These are phyloP conservation scores for Pyrus bretschneideri DNA, from an alignment of 306 rosid genomes.

Conservation along the genomic window DNA sequence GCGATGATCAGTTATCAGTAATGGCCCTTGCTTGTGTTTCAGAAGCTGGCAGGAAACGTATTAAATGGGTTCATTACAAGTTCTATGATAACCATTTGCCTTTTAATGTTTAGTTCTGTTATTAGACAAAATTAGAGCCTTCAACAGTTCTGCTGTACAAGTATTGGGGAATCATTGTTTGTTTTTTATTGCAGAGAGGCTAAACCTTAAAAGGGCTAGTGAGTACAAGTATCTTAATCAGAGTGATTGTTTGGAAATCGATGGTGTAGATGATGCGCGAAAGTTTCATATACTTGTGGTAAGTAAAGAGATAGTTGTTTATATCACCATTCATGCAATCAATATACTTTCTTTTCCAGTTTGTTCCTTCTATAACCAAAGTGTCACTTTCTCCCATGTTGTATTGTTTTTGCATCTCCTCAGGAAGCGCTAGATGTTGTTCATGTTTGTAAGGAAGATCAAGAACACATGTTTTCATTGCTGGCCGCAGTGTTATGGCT, in stretches of 20 bases:
- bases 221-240: conserved; percentile 86
- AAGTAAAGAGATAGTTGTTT: conserved; percentile 27
- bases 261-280: conserved; percentile 60
- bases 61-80: conserved; percentile 3
- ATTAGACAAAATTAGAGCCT: neutral
- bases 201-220: conserved; percentile 61
- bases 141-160: neutral
- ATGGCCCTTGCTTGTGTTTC: conserved; percentile 5
- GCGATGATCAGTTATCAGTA: neutral
- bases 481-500: conserved; percentile 82
- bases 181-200: conserved; percentile 51
- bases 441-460: conserved; percentile 64
- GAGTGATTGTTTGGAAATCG: conserved; percentile 70
- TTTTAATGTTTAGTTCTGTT: neutral
- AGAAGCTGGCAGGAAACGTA: neutral
- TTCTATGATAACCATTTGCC: conserved; percentile 1
- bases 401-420: conserved; percentile 6
- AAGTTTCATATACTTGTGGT: conserved; percentile 63
- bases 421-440: conserved; percentile 71
- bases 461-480: conserved; percentile 56
- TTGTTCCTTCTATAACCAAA: conserved; percentile 10
- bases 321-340: neutral
- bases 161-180: conserved; percentile 2
- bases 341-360: conserved; percentile 12
- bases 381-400: conserved; percentile 7